phyloP scores from a whole-genome alignment of 345 rosid genomes.

The Arabidopsis thaliana region TAIR10.1 NC_003071.7:4312501-4313000 shows the following conservation, averaged over 20 bases:
- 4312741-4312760: constrained; percentile 20
- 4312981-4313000: too few relatives aligned
- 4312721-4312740: background rate
- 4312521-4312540: background rate
- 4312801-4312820: constrained; percentile 27
- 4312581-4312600: background rate
- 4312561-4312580: background rate
- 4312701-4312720: background rate
- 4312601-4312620: background rate
- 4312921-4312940: background rate
- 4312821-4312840: constrained; percentile 19
- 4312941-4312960: background rate
- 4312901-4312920: background rate
- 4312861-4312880: background rate
- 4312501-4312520: background rate
- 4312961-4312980: background rate
- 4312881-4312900: background rate
- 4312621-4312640: background rate
- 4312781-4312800: constrained; percentile 14
- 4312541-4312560: background rate
- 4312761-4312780: constrained; percentile 35
- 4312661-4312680: background rate
- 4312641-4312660: background rate
- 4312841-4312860: constrained; percentile 34
- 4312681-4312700: background rate